Percentiles rank a stretch among this genome's conserved stretches.
These are phyloP conservation scores for Plasmodium adleri DNA, from an alignment of 169 alveolate genomes.

Conservation along the genomic window DNA sequence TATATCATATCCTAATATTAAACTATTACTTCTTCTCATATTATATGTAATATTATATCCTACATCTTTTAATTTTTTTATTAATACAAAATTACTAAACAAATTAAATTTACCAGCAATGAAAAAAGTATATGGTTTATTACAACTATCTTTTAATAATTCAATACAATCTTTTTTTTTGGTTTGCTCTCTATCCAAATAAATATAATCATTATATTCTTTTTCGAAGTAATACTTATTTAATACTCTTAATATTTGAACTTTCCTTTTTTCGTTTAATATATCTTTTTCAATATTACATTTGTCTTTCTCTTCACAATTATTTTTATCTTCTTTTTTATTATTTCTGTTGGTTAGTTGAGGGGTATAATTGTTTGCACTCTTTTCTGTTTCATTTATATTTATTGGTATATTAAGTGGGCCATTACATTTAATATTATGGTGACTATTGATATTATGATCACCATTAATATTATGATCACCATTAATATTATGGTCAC, in stretches of 20 bases:
- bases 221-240: slow-evolving; percentile 50
- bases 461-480: background rate
- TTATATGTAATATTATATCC: slow-evolving; percentile 39
- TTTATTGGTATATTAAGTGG: background rate
- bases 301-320: background rate
- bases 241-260: slow-evolving; percentile 25
- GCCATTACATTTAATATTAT: background rate
- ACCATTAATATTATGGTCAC: background rate
- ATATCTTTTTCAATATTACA: slow-evolving; percentile 11
- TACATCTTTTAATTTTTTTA: slow-evolving; percentile 23
- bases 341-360: no score
- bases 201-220: slow-evolving; percentile 27
- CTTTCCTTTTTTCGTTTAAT: slow-evolving; percentile 29
- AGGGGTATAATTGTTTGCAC: no score
- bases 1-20: slow-evolving; percentile 50
- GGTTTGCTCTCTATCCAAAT: background rate
- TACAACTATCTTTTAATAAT: slow-evolving; percentile 23
- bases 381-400: no score
- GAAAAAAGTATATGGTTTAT: slow-evolving; percentile 42
- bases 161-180: background rate
- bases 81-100: slow-evolving; percentile 32
- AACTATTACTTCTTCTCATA: slow-evolving; percentile 28
- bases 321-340: background rate
- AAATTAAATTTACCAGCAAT: slow-evolving; percentile 33
- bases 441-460: background rate